Evolutionary conservation across 1,284 basidiomycete genomes (phyloP).

Genomic region (Ceratorhiza oryzae-sativae): DNA sequence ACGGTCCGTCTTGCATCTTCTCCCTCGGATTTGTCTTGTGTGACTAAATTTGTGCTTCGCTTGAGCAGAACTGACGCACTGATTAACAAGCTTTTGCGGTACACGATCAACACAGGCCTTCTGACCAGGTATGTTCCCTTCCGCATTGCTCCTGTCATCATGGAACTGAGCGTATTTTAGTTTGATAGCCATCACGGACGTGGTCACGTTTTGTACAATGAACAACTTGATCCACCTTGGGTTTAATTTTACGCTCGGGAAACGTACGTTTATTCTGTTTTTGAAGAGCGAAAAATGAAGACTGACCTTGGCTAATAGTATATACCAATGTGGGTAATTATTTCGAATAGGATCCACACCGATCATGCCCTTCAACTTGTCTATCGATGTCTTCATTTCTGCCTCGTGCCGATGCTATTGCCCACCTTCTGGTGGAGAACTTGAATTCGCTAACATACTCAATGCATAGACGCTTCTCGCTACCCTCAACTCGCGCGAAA

Average conservation of each 20-base stretch:
- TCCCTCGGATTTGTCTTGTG: background rate
- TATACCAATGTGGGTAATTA: no score
- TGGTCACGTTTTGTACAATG: conserved; percentile 47
- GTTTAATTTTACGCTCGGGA: conserved; percentile 51
- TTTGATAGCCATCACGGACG: conserved; percentile 47
- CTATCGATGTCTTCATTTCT: no score
- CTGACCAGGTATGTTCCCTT: conserved; percentile 48
- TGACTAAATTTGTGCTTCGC: background rate
- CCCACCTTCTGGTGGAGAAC: no score
- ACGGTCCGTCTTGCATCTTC: conserved; percentile 46
- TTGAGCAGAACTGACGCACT: conserved; percentile 49
- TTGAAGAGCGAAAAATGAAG: no score
- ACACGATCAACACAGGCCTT: conserved; percentile 51
- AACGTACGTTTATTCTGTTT: conserved; percentile 44
- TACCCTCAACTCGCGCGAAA: conserved; percentile 20
- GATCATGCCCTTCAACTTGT: no score
- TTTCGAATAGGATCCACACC: no score
- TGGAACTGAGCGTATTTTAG: conserved; percentile 24
- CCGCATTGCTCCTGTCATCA: background rate
- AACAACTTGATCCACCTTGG: conserved; percentile 49
- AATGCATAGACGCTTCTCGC: conserved; percentile 31
- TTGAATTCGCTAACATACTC: no score
- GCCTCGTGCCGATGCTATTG: no score
- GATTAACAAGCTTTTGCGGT: conserved; percentile 49
- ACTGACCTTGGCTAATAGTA: background rate